Conservation (phyloP, 306 rosid species). For the Begonia fuchsioides region DNA sequence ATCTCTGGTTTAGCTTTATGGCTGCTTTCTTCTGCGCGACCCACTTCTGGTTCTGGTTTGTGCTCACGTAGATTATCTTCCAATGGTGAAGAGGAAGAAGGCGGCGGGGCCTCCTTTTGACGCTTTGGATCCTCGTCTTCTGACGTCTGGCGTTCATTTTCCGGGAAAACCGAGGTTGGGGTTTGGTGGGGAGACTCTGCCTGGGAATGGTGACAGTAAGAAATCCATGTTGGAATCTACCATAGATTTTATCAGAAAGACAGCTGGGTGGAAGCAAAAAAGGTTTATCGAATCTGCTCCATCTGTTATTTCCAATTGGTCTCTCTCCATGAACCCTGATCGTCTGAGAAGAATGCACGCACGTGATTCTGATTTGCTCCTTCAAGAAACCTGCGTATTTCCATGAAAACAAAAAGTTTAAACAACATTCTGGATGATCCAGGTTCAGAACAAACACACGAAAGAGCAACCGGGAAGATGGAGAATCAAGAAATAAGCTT, state of each 20-base stretch:
- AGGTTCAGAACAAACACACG: background rate
- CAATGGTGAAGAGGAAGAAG: too few species aligned
- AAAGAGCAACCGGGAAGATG: constrained; percentile 27
- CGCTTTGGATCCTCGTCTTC: too few species aligned
- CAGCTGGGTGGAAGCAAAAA: constrained; percentile 19
- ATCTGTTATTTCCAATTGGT: constrained; percentile 10
- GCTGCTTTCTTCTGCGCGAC: too few species aligned
- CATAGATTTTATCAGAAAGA: constrained; percentile 12
- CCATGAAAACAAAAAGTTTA: background rate
- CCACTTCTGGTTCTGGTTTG: too few species aligned
- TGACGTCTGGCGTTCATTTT: too few species aligned
- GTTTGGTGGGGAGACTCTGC: constrained; percentile 7
- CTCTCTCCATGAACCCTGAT: constrained; percentile 29
- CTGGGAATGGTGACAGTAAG: constrained; percentile 30
- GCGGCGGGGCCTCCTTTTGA: too few species aligned
- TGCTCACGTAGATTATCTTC: too few species aligned
- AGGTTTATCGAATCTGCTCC: constrained; percentile 21
- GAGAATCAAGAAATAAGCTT: constrained; percentile 12
- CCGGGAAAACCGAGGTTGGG: background rate
- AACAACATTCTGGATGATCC: background rate
- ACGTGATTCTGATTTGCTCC: constrained; percentile 19
- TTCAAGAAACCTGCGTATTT: constrained; percentile 20
- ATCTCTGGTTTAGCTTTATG: too few species aligned
- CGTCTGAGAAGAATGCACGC: background rate
- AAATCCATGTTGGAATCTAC: constrained; percentile 14